Evolutionary conservation across 2,329 filamentous ascomycete genomes (phyloP).

Genomic region (Apiospora arundinis): DNA sequence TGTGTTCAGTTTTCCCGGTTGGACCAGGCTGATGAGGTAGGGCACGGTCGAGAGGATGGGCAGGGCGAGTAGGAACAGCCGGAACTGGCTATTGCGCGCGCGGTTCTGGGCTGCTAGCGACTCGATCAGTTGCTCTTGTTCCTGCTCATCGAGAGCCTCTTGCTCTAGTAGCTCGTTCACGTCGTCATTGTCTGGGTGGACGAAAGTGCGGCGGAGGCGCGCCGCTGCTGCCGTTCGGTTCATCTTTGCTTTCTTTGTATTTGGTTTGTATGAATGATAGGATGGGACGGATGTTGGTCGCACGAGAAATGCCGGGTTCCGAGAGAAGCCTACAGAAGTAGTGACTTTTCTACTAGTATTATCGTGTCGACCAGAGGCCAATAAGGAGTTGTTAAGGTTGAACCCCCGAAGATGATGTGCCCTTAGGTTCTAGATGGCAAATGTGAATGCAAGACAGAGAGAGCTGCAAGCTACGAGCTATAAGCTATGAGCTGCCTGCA

Average conservation of each 20-base stretch:
- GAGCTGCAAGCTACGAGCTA: not conserved
- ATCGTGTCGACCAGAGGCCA: not conserved
- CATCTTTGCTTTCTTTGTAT: constrained; percentile 32
- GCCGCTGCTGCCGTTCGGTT: constrained; percentile 46
- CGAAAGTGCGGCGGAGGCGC: constrained; percentile 78
- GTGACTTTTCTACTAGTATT: no score
- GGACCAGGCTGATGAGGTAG: constrained; percentile 58
- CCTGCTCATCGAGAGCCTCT: constrained; percentile 50
- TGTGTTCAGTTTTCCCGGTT: constrained; percentile 35
- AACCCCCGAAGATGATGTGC: not conserved
- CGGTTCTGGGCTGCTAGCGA: constrained; percentile 61
- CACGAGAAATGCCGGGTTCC: not conserved
- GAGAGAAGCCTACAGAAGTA: not conserved
- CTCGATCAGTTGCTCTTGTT: constrained; percentile 70
- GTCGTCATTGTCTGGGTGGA: constrained; percentile 70
- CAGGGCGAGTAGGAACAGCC: constrained; percentile 63
- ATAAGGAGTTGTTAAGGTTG: not conserved
- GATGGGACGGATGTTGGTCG: not conserved
- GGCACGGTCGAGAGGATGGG: constrained; percentile 62
- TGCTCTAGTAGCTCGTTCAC: constrained; percentile 54
- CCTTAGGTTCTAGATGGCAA: not conserved
- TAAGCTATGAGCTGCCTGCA: not conserved
- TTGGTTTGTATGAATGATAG: not conserved
- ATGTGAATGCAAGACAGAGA: not conserved
- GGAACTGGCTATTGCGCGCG: constrained; percentile 63